phyloP scores from a whole-genome alignment of 148 eudicot species.

The Fallopia convolvulus region DNA sequence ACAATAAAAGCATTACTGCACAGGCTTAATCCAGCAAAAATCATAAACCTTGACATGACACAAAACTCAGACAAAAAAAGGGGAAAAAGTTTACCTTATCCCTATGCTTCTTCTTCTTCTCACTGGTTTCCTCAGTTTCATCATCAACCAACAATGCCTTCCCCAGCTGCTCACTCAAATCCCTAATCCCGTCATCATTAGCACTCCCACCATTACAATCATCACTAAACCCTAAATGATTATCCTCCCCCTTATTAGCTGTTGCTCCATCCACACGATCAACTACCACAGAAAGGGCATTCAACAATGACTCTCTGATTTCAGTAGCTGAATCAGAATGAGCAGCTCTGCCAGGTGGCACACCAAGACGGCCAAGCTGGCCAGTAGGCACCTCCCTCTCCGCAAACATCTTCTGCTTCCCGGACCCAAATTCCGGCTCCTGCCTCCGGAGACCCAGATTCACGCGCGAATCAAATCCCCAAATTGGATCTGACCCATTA shows the following conservation, averaged over 20 bases:
- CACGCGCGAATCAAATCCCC: constrained; percentile 17
- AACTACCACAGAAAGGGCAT: constrained; percentile 23
- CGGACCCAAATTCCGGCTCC: constrained; percentile 17
- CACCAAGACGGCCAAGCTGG: constrained; percentile 50
- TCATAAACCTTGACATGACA: background rate
- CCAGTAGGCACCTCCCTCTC: constrained; percentile 15
- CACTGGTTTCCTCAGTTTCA: constrained; percentile 34
- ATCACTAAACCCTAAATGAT: background rate
- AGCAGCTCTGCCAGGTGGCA: constrained; percentile 37
- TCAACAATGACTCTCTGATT: constrained; percentile 44
- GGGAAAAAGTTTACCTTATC: constrained; percentile 55
- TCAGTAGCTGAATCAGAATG: constrained; percentile 40
- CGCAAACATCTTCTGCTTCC: constrained; percentile 20
- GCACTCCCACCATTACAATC: constrained; percentile 9
- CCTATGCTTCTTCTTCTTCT: constrained; percentile 37
- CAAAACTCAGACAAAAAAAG: background rate
- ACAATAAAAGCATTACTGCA: background rate
- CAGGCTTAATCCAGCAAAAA: background rate
- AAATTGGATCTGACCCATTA: constrained; percentile 24
- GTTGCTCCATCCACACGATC: background rate
- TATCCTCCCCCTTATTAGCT: constrained; percentile 9
- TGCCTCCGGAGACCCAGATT: constrained; percentile 20
- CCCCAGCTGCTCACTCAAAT: constrained; percentile 44
- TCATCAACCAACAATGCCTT: constrained; percentile 46
- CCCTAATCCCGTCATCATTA: constrained; percentile 33